Base-by-base conservation (phyloP, 257 asterid species). In the Henckelia pumila region DNA sequence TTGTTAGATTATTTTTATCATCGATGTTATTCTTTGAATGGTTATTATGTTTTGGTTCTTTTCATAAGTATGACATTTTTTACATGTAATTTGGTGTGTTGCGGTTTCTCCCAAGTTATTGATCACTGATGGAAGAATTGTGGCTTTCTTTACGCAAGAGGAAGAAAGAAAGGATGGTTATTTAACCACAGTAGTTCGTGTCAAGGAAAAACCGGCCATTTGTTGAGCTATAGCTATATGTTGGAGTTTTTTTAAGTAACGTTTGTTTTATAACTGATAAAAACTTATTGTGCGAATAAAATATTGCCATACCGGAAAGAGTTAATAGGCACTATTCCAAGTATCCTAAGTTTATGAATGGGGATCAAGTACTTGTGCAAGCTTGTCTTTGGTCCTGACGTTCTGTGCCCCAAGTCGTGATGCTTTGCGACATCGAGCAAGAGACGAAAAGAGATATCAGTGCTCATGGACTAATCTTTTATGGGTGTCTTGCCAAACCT, bases 11-110 rank as follows among this genome's bases (percentile, higher is more conserved):
- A 11, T 5, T 20, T 61, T 33, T 0, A 24, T 28, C 64, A 55
- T 28, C 71, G 37, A 29, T 66, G 22, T 29, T 28, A 47, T 63
- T 50, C 29, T 61, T 66, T 35, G 40, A 6, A 19, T 13, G 30
- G 33, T 57, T 57, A 7, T 57, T 57, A 1, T 59, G 6, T 16
- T 24, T 35, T 44, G 10, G 14, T 49, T 24, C 35, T 56, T 11
- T 32, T 76, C 35, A 6, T 59, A 17, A 29, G 19, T 16, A 37
- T 2, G 14, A 37, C 17, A 37, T 9, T 37, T 37, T 37, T 40
- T 40, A 40, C 52, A 13, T 40, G 52, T 40, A 40, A 40, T 11
- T 40, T 14, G 17, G 16, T 16, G 14, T 13, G 14, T 35, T 35
- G 17, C 8, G 19, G 52, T 13, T 40, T 40, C 19, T 40, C n/a